Evolutionary conservation across 2,329 filamentous ascomycete genomes (phyloP), one percentile per base, ranked within the genome.

Genomic region (Parastagonospora nodorum): DNA sequence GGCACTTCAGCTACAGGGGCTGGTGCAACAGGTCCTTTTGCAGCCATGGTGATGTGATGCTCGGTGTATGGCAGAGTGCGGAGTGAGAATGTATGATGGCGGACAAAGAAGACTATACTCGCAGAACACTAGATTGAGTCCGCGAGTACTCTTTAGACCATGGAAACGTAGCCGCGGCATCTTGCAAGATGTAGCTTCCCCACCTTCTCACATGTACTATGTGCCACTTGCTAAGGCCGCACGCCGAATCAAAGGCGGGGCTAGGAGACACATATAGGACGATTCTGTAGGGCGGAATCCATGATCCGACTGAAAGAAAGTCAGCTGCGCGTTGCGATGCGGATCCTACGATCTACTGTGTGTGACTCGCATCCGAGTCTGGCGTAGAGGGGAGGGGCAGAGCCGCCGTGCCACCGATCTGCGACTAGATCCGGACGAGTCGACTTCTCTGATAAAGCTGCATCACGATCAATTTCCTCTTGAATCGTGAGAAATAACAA

Each of bases 1-100:
- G 58, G 55, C 12, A 63, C 48, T 30, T 67, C 59, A 12, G 56
- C 46, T 19, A 60, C 40, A 15, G 51, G 43, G n/a, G 56, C 55
- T 10, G 60, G 51, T 42, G 56, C 33, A 15, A 57, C 36, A 10
- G 50, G 42, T n/a, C 48, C 49, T 45, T 53, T 33, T 12, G 53
- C 51, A 7, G 53, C 41, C 60, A 63, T 63, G 40, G 1, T 55
- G 32, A 2, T 27, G n/a, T 5, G 10, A 15, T 33, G 3, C 15
- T 7, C 5, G 33, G 12, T 11, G 12, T 19, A 10, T 8, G 24
- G 14, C 5, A 4, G 29, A 27, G 16, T 33, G 42, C 37, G 19
- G 9, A 28, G 5, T 33, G 16, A 31, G 7, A 39, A 29, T 48
- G 31, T 42, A 42, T 14, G 35, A 35, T 28, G 40, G 31, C 28